Evolutionary conservation across 306 rosid genomes (phyloP).

Genomic region (Purshia tridentata): DNA sequence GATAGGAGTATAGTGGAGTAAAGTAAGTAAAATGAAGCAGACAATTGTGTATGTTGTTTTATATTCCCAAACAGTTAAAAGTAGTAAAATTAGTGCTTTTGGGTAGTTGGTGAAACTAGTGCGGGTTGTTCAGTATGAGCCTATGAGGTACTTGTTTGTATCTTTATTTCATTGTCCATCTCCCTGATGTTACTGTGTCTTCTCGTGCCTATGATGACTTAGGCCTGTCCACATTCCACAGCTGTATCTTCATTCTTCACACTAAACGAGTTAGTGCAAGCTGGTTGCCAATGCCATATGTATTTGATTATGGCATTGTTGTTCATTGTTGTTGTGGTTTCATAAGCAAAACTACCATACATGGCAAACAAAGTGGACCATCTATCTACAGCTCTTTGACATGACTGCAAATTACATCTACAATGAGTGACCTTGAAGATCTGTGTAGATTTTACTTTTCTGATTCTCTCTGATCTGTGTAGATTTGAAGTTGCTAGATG

Average conservation of each 20-base stretch:
- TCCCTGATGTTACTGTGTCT: conserved; percentile 9
- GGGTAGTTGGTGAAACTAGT: conserved; percentile 5
- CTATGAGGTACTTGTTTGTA: conserved; percentile 21
- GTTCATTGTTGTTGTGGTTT: not conserved
- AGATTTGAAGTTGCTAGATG: not conserved
- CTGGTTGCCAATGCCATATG: conserved; percentile 12
- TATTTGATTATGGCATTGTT: not conserved
- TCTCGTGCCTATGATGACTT: conserved; percentile 9
- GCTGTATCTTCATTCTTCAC: conserved; percentile 26
- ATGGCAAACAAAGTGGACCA: not conserved
- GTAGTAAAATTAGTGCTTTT: not conserved
- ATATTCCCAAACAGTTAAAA: too few relatives aligned
- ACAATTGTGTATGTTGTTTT: too few relatives aligned
- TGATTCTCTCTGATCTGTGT: not conserved
- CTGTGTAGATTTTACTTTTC: not conserved
- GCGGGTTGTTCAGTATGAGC: too few relatives aligned
- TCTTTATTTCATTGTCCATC: conserved; percentile 11
- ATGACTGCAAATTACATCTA: conserved; percentile 1
- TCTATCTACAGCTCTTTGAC: not conserved
- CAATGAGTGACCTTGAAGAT: conserved; percentile 6
- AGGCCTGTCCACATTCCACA: conserved; percentile 13
- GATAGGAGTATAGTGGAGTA: too few relatives aligned
- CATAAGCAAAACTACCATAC: conserved; percentile 11
- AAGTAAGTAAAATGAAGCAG: too few relatives aligned
- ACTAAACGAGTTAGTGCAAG: conserved; percentile 23